Conservation (phyloP, 345 rosid species). For the thale cress (Arabidopsis thaliana) region DNA sequence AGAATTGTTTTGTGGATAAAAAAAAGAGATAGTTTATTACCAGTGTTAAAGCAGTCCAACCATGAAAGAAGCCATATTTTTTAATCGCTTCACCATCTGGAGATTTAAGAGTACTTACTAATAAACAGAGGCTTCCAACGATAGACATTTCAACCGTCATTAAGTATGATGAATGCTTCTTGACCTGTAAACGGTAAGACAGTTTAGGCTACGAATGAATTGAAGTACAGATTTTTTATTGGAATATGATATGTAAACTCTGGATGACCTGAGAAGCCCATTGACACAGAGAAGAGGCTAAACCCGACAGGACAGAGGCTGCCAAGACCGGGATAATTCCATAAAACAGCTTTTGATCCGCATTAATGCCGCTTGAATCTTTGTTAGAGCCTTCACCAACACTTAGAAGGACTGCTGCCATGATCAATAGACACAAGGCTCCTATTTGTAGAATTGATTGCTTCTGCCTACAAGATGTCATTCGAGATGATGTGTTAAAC, state of each 20-base stretch:
- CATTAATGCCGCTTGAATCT: constrained; percentile 53
- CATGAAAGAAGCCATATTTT: constrained; percentile 80
- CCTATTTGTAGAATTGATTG: constrained; percentile 91
- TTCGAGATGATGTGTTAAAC: constrained; percentile 18
- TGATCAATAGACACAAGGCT: constrained; percentile 80
- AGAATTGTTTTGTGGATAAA: too few relatives aligned
- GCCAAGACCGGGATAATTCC: constrained; percentile 93
- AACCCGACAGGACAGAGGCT: constrained; percentile 97
- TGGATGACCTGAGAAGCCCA: constrained; percentile 91
- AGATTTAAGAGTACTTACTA: constrained; percentile 79
- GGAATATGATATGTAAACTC: constrained; percentile 14
- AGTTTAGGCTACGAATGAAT: not conserved
- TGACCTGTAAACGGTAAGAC: constrained; percentile 60
- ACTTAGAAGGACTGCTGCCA: constrained; percentile 92
- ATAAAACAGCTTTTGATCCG: constrained; percentile 74
- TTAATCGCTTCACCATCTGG: constrained; percentile 97
- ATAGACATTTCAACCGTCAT: constrained; percentile 98
- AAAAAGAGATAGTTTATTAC: constrained; percentile 30
- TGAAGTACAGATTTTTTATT: not conserved
- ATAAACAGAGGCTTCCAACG: constrained; percentile 90
- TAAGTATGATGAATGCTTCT: constrained; percentile 91
- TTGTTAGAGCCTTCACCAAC: constrained; percentile 94
- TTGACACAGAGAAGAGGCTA: constrained; percentile 93
- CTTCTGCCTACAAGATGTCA: constrained; percentile 69
- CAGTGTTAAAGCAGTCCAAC: constrained; percentile 90